Evolutionary conservation across 2,329 filamentous ascomycete genomes (phyloP), one percentile per base, ranked within the genome.

Genomic region (Blumeriella jaapii): DNA sequence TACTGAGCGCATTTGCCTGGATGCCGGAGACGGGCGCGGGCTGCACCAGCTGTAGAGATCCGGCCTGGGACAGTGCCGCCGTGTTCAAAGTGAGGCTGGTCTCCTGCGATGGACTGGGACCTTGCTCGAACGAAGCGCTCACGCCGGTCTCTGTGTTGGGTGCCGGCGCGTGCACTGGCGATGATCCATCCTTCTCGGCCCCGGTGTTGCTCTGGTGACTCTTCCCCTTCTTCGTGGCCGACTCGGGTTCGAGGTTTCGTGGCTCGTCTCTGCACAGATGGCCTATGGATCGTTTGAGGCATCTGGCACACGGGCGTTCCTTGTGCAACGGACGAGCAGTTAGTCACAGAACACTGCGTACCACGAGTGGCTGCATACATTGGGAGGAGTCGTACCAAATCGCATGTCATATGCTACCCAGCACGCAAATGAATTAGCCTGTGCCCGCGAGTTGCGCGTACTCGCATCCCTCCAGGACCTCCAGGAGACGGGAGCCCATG

Each of bases 221-320:
- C 63, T 89, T 94, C 51, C 71, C 63, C 61, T 87, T 89, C 62
- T 91, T 93, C 41, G 55, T 52, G 48, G 54, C 47, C 36, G 79
- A 61, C 44, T 78, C 74, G 49, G 77, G 68, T 55, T 98, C 89
- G 60, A 89, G n/a, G n/a, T n/a, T n/a, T n/a, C n/a, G 79, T 49
- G 87, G 89, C 62, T 96, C 91, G 62, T 98, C 91, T 65, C 95
- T 91, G 62, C 91, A 98, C 48, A 98, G 71, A 62, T 98, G 91
- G 53, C 89, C 91, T 60, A 98, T 98, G 64, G 94, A 94, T 56
- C 91, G 80, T 65, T 96, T 98, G 63, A 96, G 84, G 68, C 91
- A 98, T 63, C 91, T 76, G 54, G 85, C 89, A 71, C 91, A 98
- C 55, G 91, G 91, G 58, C 91, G 80, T 67, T 93, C 85, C 85